Conservation (phyloP, 345 rosid genomes). For the Noccaea caerulescens region DNA sequence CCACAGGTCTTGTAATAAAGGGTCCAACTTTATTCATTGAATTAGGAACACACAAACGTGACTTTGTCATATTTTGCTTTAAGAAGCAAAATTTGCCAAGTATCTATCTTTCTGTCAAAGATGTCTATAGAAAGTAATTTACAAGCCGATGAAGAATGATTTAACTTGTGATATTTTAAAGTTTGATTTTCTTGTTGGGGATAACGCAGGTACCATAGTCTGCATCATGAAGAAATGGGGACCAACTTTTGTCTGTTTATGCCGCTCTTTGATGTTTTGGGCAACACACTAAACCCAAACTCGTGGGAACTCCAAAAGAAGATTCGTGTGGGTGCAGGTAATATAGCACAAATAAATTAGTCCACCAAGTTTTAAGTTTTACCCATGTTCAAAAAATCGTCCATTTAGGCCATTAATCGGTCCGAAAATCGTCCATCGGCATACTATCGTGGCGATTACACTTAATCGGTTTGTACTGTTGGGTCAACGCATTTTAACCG, state of each 20-base stretch:
- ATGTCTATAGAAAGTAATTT: slow-evolving; percentile 23
- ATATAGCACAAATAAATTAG: not conserved
- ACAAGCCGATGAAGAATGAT: not conserved
- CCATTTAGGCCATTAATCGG: too few species aligned
- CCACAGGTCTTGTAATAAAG: slow-evolving; percentile 1
- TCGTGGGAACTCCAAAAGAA: slow-evolving; percentile 78
- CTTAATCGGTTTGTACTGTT: too few species aligned
- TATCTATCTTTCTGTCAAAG: slow-evolving; percentile 17
- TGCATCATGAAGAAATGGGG: slow-evolving; percentile 77
- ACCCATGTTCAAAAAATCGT: too few species aligned
- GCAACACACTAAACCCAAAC: slow-evolving; percentile 67
- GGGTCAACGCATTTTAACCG: too few species aligned
- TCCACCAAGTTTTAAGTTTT: too few species aligned
- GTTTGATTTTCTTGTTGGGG: slow-evolving; percentile 24
- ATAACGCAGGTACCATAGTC: slow-evolving; percentile 72
- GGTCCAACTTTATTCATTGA: slow-evolving; percentile 31
- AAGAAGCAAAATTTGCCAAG: slow-evolving; percentile 19
- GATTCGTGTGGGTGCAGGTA: slow-evolving; percentile 57
- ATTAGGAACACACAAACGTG: slow-evolving; percentile 31
- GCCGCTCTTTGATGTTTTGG: slow-evolving; percentile 84
- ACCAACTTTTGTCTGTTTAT: slow-evolving; percentile 94
- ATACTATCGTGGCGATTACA: too few species aligned
- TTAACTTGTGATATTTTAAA: slow-evolving; percentile 2
- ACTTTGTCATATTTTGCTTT: slow-evolving; percentile 23
- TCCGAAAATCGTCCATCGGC: too few species aligned